phyloP scores from a whole-genome alignment of 768 basidiomycete species.

The Kwoniella botswanensis region DNA sequence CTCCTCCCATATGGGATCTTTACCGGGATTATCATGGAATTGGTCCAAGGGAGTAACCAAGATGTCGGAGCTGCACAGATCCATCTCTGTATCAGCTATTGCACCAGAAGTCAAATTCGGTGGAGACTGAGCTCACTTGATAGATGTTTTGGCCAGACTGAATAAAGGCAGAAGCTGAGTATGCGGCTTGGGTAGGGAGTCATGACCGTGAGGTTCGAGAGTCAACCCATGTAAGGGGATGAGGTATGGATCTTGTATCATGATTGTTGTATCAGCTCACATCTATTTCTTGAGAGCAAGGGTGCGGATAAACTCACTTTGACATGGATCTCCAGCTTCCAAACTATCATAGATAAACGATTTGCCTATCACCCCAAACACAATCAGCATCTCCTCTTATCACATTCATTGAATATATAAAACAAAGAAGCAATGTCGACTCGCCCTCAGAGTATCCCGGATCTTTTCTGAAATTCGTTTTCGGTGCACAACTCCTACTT shows the following conservation, averaged over 20 bases:
- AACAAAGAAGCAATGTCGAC: conserved; percentile 3
- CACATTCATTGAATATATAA: too few species aligned
- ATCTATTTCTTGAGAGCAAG: too few species aligned
- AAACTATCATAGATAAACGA: conserved; percentile 53
- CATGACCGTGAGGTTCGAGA: conserved; percentile 51
- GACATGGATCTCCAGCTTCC: conserved; percentile 54
- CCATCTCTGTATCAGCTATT: neutral
- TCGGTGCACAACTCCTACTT: conserved; percentile 52
- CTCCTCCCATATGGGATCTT: conserved; percentile 53
- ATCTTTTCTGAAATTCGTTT: conserved; percentile 48
- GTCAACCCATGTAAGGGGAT: conserved; percentile 55
- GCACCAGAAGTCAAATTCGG: neutral
- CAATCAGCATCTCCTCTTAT: neutral
- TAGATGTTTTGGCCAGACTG: conserved; percentile 57
- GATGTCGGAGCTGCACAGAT: conserved; percentile 52
- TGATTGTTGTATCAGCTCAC: too few species aligned
- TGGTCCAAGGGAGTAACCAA: conserved; percentile 57
- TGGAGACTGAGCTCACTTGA: conserved; percentile 46
- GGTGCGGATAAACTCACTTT: too few species aligned
- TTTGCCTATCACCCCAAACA: conserved; percentile 20
- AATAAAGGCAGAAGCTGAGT: conserved; percentile 55
- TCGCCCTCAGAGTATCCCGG: conserved; percentile 37
- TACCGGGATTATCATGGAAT: conserved; percentile 46
- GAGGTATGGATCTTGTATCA: too few species aligned
- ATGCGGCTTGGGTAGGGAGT: conserved; percentile 55